phyloP scores from a whole-genome alignment of 495 filamentous ascomycete species.

The Aspergillus saccharolyticus region DNA sequence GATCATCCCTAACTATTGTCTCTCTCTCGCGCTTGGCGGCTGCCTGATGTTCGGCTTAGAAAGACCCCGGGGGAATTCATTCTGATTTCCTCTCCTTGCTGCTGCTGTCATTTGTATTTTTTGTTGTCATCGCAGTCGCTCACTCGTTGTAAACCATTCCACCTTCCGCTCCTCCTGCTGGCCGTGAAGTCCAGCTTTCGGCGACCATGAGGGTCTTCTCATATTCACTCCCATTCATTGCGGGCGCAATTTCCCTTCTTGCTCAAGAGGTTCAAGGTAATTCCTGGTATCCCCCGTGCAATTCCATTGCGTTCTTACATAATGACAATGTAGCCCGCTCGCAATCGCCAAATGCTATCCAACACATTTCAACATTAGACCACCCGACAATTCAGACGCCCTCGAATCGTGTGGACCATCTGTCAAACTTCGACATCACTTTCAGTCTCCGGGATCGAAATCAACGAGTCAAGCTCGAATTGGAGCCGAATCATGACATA shows the following conservation, averaged over 20 bases:
- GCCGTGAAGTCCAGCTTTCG: conserved; percentile 4
- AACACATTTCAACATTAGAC: conserved; percentile 66
- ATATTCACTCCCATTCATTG: conserved; percentile 16
- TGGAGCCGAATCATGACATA: conserved; percentile 92
- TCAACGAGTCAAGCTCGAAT: conserved; percentile 68
- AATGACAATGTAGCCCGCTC: conserved; percentile 55
- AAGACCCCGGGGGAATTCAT: not conserved
- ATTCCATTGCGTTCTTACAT: not conserved
- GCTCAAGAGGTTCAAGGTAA: conserved; percentile 14
- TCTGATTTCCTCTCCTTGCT: not conserved
- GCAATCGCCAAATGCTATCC: conserved; percentile 67
- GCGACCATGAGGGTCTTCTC: conserved; percentile 19
- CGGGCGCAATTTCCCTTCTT: conserved; percentile 19
- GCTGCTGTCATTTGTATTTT: not conserved
- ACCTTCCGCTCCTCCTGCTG: not conserved
- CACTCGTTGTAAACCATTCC: not conserved
- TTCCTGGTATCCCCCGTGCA: not conserved
- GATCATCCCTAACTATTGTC: not conserved
- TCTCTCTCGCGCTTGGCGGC: conserved; percentile 2
- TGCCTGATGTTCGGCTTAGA: conserved; percentile 5
- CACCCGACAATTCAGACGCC: conserved; percentile 73
- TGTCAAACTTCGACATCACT: conserved; percentile 74
- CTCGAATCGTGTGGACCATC: conserved; percentile 70
- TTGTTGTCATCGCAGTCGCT: not conserved
- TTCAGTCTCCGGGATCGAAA: conserved; percentile 66